Base-by-base conservation (phyloP, 2,329 filamentous ascomycete species). In the Aspergillus fructus region DNA sequence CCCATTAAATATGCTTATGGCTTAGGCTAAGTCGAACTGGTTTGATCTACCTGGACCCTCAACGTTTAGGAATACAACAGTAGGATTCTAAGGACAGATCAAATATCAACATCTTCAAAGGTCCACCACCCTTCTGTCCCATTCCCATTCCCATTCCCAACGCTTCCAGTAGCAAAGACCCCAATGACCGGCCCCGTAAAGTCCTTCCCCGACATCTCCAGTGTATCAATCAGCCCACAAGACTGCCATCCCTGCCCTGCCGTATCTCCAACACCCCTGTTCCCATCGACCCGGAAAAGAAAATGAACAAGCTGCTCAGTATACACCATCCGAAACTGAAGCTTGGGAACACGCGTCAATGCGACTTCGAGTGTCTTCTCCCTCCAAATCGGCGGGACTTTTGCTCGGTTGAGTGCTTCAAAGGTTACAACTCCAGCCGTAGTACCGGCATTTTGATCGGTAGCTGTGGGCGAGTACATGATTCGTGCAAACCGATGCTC, bases 61-160 rank as follows among this genome's bases (percentile, higher is more conserved):
- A n/a, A n/a, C n/a, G n/a, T n/a, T n/a, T n/a, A n/a, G n/a, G n/a
- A n/a, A n/a, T n/a, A n/a, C n/a, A n/a, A n/a, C n/a, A n/a, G n/a
- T n/a, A n/a, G n/a, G n/a, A n/a, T n/a, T n/a, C n/a, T n/a, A n/a
- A n/a, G n/a, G n/a, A n/a, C n/a, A n/a, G n/a, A 46, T 47, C 23
- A 51, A 21, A 51, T 51, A 51, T 51, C 49, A 13, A 51, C 34
- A 27, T 51, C 37, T 40, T 41, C 49, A 41, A 51, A 51, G 7
- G 33, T 40, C 3, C 37, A 41, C 49, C 49, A 51, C 19, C n/a
- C 17, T 19, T 41, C 34, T 15, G n/a, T n/a, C n/a, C n/a, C n/a
- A n/a, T n/a, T n/a, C n/a, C n/a, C n/a, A n/a, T n/a, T n/a, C n/a
- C n/a, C n/a, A n/a, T n/a, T n/a, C n/a, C n/a, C n/a, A n/a, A 17